These are phyloP conservation scores for Blakeslea trispora DNA, from an alignment of 371 early-diverging fungal species.

Conservation along the genomic window DNA sequence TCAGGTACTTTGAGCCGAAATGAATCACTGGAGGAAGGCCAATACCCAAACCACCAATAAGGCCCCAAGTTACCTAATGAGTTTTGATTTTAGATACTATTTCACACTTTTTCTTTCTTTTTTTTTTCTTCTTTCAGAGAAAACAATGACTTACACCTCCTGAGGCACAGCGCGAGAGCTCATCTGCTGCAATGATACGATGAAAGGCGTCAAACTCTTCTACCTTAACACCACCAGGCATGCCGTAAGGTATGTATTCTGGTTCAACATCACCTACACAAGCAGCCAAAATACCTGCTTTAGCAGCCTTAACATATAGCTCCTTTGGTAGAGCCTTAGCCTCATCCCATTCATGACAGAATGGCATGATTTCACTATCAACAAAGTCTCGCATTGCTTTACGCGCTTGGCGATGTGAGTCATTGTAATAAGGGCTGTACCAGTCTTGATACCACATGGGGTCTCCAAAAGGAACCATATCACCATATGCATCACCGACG, in stretches of 20 bases:
- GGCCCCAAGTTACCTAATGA: conserved; percentile 44
- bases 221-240: conserved; percentile 30
- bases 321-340: conserved; percentile 57
- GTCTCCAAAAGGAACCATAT: conserved; percentile 65
- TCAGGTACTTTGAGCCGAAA: conserved; percentile 63
- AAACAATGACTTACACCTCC: conserved; percentile 61
- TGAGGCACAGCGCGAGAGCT: conserved; percentile 68
- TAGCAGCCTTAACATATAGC: conserved; percentile 57
- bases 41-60: conserved; percentile 63
- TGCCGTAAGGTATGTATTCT: conserved; percentile 26
- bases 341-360: conserved; percentile 70
- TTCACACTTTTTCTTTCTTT: no score
- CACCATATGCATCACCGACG: conserved; percentile 24
- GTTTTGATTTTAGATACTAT: neutral
- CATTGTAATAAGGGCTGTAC: conserved; percentile 58
- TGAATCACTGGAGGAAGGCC: conserved; percentile 71
- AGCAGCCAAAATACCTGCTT: conserved; percentile 58
- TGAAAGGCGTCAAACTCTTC: conserved; percentile 66
- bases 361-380: conserved; percentile 64
- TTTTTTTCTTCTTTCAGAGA: no score
- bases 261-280: conserved; percentile 36
- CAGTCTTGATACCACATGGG: conserved; percentile 68
- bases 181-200: conserved; percentile 63
- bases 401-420: conserved; percentile 58
- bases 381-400: conserved; percentile 55